phyloP scores from a whole-genome alignment of 352 stramenopile genomes.

The Phytopythium sindhum region DNA sequence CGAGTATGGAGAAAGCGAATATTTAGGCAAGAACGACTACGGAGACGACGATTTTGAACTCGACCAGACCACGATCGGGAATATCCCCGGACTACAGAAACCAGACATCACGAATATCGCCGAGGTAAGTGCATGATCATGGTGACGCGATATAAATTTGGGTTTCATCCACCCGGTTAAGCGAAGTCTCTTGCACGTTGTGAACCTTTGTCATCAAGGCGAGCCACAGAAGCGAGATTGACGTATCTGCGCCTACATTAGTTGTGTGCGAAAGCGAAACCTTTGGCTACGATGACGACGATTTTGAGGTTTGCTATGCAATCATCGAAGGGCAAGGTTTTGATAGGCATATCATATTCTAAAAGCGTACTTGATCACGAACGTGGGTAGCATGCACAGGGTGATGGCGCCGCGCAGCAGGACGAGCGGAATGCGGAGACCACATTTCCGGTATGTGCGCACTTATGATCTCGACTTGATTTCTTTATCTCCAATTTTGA shows the following conservation, averaged over 20 bases:
- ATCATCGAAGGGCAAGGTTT: neutral
- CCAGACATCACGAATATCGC: neutral
- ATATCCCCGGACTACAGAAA: neutral
- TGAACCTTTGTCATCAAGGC: neutral
- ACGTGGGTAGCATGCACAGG: neutral
- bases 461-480: neutral
- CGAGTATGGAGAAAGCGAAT: constrained; percentile 18
- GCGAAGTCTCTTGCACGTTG: neutral
- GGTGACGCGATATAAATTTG: neutral
- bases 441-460: neutral
- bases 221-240: neutral
- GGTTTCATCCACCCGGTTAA: too few species aligned
- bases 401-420: neutral
- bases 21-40: constrained; percentile 38
- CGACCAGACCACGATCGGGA: constrained; percentile 40
- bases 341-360: too few species aligned
- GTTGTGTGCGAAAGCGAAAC: constrained; percentile 19
- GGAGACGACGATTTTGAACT: constrained; percentile 64
- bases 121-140: neutral
- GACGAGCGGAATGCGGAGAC: neutral
- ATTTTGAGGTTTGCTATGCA: constrained; percentile 48
- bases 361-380: neutral
- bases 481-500: neutral
- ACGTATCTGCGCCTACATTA: neutral
- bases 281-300: constrained; percentile 77